Percentiles rank a stretch among this genome's conserved stretches.
phyloP scores from a whole-genome alignment of 1,284 basidiomycete genomes.

The Abortiporus biennis region DNA sequence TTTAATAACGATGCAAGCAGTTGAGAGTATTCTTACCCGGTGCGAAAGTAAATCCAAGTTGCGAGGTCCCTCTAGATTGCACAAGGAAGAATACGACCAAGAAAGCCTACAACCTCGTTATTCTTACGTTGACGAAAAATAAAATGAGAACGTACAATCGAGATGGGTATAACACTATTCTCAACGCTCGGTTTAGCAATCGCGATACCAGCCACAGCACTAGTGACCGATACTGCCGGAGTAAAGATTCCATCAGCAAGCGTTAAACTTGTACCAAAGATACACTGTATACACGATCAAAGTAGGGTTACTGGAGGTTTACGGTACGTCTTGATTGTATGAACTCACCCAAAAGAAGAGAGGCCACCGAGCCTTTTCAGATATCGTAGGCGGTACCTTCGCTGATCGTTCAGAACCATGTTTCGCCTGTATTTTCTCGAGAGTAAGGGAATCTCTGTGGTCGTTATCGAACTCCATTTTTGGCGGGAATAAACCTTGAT shows the following conservation, averaged over 20 bases:
- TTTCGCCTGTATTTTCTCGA: not conserved
- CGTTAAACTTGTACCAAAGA: slow-evolving; percentile 46
- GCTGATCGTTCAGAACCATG: not conserved
- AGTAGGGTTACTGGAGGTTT: slow-evolving; percentile 3
- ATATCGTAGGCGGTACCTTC: slow-evolving; percentile 15
- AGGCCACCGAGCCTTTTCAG: slow-evolving; percentile 36
- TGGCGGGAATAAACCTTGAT: slow-evolving; percentile 52
- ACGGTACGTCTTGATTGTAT: not conserved
- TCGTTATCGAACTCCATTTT: slow-evolving; percentile 36
- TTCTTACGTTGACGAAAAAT: not conserved
- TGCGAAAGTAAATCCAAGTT: slow-evolving; percentile 44
- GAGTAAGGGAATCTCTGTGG: slow-evolving; percentile 33
- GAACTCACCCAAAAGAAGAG: slow-evolving; percentile 49
- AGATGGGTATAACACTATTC: slow-evolving; percentile 46
- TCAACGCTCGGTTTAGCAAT: slow-evolving; percentile 47
- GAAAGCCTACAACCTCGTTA: slow-evolving; percentile 34
- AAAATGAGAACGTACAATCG: slow-evolving; percentile 37
- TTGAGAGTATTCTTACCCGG: slow-evolving; percentile 33
- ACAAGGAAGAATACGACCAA: slow-evolving; percentile 49
- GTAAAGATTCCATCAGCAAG: slow-evolving; percentile 60
- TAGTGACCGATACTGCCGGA: slow-evolving; percentile 66
- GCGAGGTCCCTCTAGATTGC: slow-evolving; percentile 53
- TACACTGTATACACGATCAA: slow-evolving; percentile 15
- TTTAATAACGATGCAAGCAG: not conserved
- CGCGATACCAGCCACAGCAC: slow-evolving; percentile 62